Evolutionary conservation across 179 eudicot species (phyloP), one percentile per base, ranked within the genome.

Genomic region (Pouteria campechiana): DNA sequence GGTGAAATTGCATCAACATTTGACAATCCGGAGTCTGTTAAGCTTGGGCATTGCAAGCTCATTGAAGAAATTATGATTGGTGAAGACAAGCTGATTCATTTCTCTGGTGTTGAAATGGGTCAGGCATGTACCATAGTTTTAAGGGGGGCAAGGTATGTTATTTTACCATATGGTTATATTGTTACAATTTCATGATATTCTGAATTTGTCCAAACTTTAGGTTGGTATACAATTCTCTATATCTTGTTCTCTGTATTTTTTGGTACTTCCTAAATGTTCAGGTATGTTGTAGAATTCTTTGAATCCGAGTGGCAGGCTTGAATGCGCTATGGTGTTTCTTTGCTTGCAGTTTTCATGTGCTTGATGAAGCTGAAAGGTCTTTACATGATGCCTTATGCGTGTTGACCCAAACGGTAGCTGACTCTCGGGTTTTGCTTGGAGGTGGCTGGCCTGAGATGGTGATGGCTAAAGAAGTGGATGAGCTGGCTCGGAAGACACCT

Each of bases 401-500:
- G 36, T 66, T 90, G 48, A 86, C 98, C 32, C 98, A 90, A 60
- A 90, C 98, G 2, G 96, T 90, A 50, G 79, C 60, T 54, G 98
- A 90, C 67, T 81, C 80, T 54, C 66, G 98, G 73, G 98, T 90
- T 54, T 54, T 90, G 64, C 69, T 76, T 21, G 97, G 97, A 20
- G 97, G 97, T 57, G 97, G 97, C 37, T 89, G 97, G 97, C 97
- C 97, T 28, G 97, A 89, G 66, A 85, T 89, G 95, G 79, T 85
- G 40, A 89, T 89, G 97, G 75, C 83, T 6, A 89, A 81, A 75
- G 94, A 81, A 45, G 83, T 90, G 7, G 98, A 90, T 75, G 98
- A 86, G 36, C 67, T 90, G 50, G 98, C 98, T 29, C 46, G 83
- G 16, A 86, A 69, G 70, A 90, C 98, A 20, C 98, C 98, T 13